Evolutionary conservation across 495 filamentous ascomycete genomes (phyloP), one percentile per base, ranked within the genome.

Genomic region (Geoglossum glabrum): DNA sequence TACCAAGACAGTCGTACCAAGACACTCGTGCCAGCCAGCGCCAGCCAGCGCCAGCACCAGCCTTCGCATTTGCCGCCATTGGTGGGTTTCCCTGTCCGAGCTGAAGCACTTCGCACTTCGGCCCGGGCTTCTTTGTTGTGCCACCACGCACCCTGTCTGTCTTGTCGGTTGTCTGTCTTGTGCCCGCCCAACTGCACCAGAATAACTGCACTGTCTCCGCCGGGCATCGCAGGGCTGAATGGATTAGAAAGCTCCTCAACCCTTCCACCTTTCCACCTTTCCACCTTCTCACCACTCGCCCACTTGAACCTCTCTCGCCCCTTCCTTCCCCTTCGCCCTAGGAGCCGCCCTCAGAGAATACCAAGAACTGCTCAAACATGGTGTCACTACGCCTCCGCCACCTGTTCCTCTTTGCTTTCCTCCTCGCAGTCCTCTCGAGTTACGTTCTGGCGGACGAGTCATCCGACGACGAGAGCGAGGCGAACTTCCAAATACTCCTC

Each of bases 401-500:
- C 15, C 30, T 28, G 10, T 27, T 27, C 40, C 28, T n/a, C 33
- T n/a, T 40, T 30, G 23, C 28, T 31, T 26, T 52, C 1, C 33
- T 56, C 54, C 5, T 40, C 33, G 8, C 28, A 4, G 25, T 40
- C 33, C 23, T 56, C 27, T n/a, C 54, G 15, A 56, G 31, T 10
- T 1, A 9, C 54, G 15, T 56, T 19, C 54, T 56, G 10, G 40
- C 54, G 7, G 25, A 55, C 51, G 49, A 52, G 2, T 45, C 40
- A 19, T 21, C 3, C 3, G 40, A 45, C 40, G n/a, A 45, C 17
- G 40, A 45, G 10, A 21, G 52, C n/a, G 25, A 5, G 3, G 54
- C 56, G 7, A 60, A 63, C 28, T 71, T 75, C 61, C 60, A 67
- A 57, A 64, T 68, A 46, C 62, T 74, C 33, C 67, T 74, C 56